Evolutionary conservation across 371 early-diverging fungal genomes (phyloP).

Genomic region (Fennellomyces sp.): DNA sequence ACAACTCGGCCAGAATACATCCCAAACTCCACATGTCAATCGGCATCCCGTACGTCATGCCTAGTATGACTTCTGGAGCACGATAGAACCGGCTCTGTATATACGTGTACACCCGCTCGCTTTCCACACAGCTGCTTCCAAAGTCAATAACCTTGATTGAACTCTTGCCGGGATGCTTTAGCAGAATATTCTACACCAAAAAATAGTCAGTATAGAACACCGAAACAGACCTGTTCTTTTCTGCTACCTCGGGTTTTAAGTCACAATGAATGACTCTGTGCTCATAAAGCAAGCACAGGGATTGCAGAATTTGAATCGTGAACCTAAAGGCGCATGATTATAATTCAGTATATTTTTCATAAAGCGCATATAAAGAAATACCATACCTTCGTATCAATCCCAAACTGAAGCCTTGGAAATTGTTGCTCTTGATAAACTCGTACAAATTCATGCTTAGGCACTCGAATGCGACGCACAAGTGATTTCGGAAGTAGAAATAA

Average conservation of each 20-base stretch:
- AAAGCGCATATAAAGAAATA: neutral
- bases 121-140: constrained; percentile 82
- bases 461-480: constrained; percentile 96
- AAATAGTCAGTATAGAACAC: neutral
- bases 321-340: no score
- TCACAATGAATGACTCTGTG: constrained; percentile 97
- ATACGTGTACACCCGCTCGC: constrained; percentile 86
- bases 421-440: constrained; percentile 94
- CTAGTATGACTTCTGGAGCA: constrained; percentile 94
- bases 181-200: constrained; percentile 59
- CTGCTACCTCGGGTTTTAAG: constrained; percentile 92
- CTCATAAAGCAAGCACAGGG: constrained; percentile 73
- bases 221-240: neutral
- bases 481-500: constrained; percentile 90
- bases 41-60: constrained; percentile 76
- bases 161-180: constrained; percentile 55
- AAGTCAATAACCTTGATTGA: constrained; percentile 93
- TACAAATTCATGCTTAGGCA: constrained; percentile 95
- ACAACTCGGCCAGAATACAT: constrained; percentile 95
- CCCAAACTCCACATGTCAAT: constrained; percentile 99
- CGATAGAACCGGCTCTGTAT: constrained; percentile 97
- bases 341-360: neutral
- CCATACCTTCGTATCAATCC: constrained; percentile 74
- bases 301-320: constrained; percentile 84
- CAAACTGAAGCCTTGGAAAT: constrained; percentile 90